Conservation (phyloP, 306 rosid genomes). For the Cicer arietinum region DNA sequence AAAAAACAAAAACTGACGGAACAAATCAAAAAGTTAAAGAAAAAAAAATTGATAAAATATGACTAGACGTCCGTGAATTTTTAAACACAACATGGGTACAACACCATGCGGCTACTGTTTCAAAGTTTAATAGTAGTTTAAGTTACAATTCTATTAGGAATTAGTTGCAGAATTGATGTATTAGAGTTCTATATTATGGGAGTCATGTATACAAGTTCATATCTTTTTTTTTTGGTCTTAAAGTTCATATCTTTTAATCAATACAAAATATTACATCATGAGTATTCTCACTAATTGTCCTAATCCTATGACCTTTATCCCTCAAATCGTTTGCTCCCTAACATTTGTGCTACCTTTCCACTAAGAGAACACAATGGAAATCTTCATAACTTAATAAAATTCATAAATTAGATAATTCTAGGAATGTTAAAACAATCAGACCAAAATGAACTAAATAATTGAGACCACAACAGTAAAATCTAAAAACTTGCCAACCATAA, state of each 20-base stretch:
- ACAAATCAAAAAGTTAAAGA: no score
- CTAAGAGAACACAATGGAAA: neutral
- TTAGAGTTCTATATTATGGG: neutral
- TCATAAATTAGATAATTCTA: neutral
- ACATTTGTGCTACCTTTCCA: neutral
- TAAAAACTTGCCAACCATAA: neutral
- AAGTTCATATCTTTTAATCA: neutral
- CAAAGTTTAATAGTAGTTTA: neutral
- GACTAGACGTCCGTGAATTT: neutral
- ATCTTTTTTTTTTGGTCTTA: no score
- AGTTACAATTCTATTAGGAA: neutral
- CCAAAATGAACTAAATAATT: neutral
- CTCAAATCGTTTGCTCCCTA: neutral
- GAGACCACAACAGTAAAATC: neutral
- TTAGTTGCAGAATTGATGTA: neutral
- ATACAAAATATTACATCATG: neutral
- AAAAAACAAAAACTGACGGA: neutral
- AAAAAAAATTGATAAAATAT: neutral
- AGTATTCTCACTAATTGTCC: neutral
- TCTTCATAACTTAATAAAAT: constrained; percentile 3
- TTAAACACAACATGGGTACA: neutral
- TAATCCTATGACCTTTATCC: neutral
- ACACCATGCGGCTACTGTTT: neutral
- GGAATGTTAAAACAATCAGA: neutral
- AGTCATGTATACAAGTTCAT: neutral